phyloP scores from a whole-genome alignment of 768 basidiomycete species.

The Rhodotorula graminis region DNA sequence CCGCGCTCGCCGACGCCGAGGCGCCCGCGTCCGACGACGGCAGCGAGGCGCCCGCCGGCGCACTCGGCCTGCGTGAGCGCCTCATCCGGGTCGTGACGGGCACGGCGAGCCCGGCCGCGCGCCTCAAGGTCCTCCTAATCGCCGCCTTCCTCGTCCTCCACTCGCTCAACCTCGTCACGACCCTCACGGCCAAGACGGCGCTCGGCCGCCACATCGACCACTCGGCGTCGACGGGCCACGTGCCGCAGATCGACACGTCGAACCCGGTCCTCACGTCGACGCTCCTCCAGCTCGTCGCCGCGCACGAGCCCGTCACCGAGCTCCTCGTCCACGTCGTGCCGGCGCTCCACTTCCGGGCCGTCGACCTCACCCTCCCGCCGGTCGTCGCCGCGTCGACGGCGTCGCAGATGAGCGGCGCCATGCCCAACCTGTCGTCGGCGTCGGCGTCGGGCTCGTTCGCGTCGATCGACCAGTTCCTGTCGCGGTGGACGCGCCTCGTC shows the following conservation, averaged over 20 bases:
- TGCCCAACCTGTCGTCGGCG: constrained; percentile 38
- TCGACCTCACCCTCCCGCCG: constrained; percentile 43
- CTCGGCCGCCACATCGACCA: constrained; percentile 51
- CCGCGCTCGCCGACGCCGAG: constrained; percentile 18
- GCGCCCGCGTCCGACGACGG: constrained; percentile 30
- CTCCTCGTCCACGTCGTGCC: constrained; percentile 61
- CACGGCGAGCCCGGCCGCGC: constrained; percentile 73
- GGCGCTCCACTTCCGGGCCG: constrained; percentile 57
- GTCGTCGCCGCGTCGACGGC: neutral
- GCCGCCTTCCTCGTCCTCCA: constrained; percentile 86
- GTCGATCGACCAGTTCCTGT: constrained; percentile 75
- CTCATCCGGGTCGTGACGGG: constrained; percentile 38
- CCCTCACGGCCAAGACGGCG: constrained; percentile 67
- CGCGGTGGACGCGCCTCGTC: constrained; percentile 80
- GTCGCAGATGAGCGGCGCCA: neutral
- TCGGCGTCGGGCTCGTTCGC: constrained; percentile 32
- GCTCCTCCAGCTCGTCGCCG: constrained; percentile 57
- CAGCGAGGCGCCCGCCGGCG: constrained; percentile 4
- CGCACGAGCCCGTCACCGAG: constrained; percentile 41
- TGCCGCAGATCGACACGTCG: constrained; percentile 65
- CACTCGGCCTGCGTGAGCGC: constrained; percentile 32
- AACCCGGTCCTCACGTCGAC: constrained; percentile 59
- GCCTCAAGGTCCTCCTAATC: constrained; percentile 85
- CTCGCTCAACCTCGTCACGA: constrained; percentile 85
- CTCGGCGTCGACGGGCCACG: constrained; percentile 43